A percentile compares a stretch with the other conserved stretches of the same genome.
These are phyloP conservation scores for Halophytophthora polymorphica DNA, from an alignment of 352 stramenopile species.

Conservation along the genomic window DNA sequence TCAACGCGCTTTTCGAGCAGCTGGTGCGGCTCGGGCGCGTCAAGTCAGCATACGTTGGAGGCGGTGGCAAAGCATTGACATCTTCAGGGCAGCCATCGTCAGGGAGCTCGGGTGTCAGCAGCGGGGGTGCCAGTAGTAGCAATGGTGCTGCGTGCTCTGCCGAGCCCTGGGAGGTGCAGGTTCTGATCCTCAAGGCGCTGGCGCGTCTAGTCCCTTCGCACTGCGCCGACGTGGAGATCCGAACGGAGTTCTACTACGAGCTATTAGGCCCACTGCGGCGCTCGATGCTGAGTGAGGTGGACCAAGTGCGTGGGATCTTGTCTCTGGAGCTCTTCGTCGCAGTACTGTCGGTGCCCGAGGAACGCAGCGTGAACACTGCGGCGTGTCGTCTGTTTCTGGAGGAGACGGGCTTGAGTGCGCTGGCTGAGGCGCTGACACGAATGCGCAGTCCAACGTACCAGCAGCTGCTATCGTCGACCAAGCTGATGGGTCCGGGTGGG, in stretches of 20 bases:
- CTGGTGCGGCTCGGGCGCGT: conserved; percentile 44
- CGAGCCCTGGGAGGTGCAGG: conserved; percentile 76
- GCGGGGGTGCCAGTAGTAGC: no score
- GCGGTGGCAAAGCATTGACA: conserved; percentile 12
- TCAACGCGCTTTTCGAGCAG: conserved; percentile 59
- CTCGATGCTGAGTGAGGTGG: conserved; percentile 61
- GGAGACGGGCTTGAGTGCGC: conserved; percentile 40
- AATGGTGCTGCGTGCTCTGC: conserved; percentile 21
- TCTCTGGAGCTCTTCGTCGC: conserved; percentile 68
- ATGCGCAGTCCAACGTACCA: conserved; percentile 74
- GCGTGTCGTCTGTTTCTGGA: conserved; percentile 58
- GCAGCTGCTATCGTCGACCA: conserved; percentile 42
- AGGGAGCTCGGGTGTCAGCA: conserved; percentile 12
- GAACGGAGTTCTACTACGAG: conserved; percentile 51
- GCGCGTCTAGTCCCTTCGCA: conserved; percentile 53
- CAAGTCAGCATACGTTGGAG: conserved; percentile 50
- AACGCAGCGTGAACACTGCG: conserved; percentile 45
- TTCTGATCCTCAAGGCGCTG: conserved; percentile 75
- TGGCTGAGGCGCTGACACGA: conserved; percentile 60
- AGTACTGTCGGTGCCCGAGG: conserved; percentile 47
- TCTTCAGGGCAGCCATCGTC: conserved; percentile 14
- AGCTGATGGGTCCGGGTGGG: conserved; percentile 22
- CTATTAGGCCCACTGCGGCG: conserved; percentile 61
- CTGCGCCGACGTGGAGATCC: conserved; percentile 54
- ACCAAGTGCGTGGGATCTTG: conserved; percentile 75